Conservation (phyloP, 352 stramenopile species). For the Globisporangium ultimum region DNA sequence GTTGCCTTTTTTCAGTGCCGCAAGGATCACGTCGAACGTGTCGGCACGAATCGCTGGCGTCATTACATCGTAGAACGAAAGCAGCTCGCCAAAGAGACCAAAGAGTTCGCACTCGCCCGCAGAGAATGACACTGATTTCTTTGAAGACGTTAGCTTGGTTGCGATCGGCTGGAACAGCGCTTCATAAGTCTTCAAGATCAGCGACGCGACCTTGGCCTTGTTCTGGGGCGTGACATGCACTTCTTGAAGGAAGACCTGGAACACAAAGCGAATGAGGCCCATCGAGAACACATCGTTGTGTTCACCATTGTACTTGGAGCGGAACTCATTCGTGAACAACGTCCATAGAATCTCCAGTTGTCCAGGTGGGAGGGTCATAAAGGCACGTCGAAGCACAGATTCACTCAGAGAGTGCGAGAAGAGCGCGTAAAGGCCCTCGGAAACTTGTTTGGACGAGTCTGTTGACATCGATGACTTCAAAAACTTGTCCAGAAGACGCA, state of each 20-base stretch:
- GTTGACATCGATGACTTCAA: conserved; percentile 31
- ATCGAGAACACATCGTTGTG: conserved; percentile 21
- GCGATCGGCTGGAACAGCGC: conserved; percentile 39
- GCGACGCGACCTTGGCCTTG: conserved; percentile 46
- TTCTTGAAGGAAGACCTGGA: conserved; percentile 76
- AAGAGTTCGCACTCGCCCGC: conserved; percentile 60
- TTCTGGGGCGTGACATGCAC: conserved; percentile 79
- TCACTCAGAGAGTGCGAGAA: conserved; percentile 46
- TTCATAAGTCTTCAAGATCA: conserved; percentile 52
- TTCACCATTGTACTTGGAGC: conserved; percentile 16
- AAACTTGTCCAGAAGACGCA: conserved; percentile 76
- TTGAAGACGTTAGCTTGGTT: conserved; percentile 9
- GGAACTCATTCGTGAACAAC: conserved; percentile 52
- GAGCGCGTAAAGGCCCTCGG: conserved; percentile 44
- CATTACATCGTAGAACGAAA: conserved; percentile 67
- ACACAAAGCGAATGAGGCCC: conserved; percentile 61
- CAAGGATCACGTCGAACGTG: conserved; percentile 46
- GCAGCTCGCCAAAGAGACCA: conserved; percentile 69
- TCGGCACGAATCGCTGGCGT: conserved; percentile 27
- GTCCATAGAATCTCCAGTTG: conserved; percentile 79
- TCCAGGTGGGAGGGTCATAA: conserved; percentile 67
- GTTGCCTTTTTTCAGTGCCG: conserved; percentile 28
- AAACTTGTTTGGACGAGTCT: conserved; percentile 10
- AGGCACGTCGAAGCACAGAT: conserved; percentile 52
- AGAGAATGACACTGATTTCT: conserved; percentile 22